phyloP scores from a whole-genome alignment of 2,329 filamentous ascomycete species.

The Talaromyces sp. region DNA sequence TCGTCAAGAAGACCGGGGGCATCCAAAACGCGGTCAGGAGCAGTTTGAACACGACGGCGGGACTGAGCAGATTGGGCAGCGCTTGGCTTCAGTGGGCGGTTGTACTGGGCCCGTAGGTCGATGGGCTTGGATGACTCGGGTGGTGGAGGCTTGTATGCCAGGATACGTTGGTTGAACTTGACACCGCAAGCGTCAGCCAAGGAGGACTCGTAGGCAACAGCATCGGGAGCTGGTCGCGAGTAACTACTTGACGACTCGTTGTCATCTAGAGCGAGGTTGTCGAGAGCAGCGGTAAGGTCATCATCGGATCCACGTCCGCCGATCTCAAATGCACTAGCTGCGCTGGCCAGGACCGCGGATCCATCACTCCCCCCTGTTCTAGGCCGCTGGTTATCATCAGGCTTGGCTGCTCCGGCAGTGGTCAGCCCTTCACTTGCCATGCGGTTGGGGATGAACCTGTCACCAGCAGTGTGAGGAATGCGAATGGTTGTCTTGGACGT shows the following conservation, averaged over 20 bases:
- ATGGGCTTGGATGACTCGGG: constrained; percentile 98
- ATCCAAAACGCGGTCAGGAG: constrained; percentile 92
- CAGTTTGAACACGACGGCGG: constrained; percentile 85
- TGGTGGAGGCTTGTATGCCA: constrained; percentile 97
- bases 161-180: constrained; percentile 86
- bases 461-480: constrained; percentile 63
- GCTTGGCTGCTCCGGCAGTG: constrained; percentile 76
- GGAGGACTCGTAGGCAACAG: constrained; percentile 85
- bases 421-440: constrained; percentile 81
- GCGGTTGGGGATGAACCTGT: constrained; percentile 95
- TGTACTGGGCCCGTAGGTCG: constrained; percentile 95
- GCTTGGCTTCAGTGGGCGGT: constrained; percentile 81
- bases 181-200: constrained; percentile 88
- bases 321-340: constrained; percentile 62
- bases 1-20: constrained; percentile 94
- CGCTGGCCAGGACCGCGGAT: constrained; percentile 70
- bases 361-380: constrained; percentile 67
- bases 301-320: constrained; percentile 60
- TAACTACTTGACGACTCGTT: constrained; percentile 61
- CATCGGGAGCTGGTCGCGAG: constrained; percentile 76
- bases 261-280: constrained; percentile 71
- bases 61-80: constrained; percentile 74
- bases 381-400: constrained; percentile 70
- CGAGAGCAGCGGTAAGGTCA: constrained; percentile 72
- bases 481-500: constrained; percentile 68